Conservation (phyloP, 2,329 filamentous ascomycete species). For the Cladophialophora psammophila region DNA sequence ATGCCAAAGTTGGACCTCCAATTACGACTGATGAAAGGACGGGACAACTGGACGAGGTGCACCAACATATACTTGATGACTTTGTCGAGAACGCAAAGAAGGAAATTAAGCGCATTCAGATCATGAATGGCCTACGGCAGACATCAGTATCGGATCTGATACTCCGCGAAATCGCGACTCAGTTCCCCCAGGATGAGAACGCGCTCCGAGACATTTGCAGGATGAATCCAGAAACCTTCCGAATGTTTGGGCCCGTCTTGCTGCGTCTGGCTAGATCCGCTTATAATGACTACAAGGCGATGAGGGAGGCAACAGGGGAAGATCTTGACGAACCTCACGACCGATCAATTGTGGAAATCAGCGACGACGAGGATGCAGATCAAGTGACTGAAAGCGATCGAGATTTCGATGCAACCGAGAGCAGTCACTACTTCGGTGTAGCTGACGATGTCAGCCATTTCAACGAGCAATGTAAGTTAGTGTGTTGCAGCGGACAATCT, state of each 20-base stretch:
- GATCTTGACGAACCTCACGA: conserved; percentile 59
- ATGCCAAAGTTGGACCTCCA: conserved; percentile 51
- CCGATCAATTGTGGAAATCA: conserved; percentile 55
- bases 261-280: conserved; percentile 52
- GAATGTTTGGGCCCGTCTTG: conserved; percentile 53
- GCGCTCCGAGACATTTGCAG: conserved; percentile 51
- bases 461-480: conserved; percentile 38
- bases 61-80: conserved; percentile 55
- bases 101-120: conserved; percentile 52
- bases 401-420: conserved; percentile 36
- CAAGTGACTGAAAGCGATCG: conserved; percentile 32
- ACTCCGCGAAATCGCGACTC: conserved; percentile 58
- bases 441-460: conserved; percentile 34
- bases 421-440: conserved; percentile 41
- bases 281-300: conserved; percentile 51
- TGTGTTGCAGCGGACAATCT: background rate
- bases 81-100: conserved; percentile 56
- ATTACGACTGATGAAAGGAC: conserved; percentile 55
- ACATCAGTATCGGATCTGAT: conserved; percentile 56
- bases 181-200: conserved; percentile 52
- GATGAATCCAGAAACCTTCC: conserved; percentile 55
- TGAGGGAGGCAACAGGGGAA: conserved; percentile 51
- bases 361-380: conserved; percentile 47
- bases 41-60: conserved; percentile 50
- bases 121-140: conserved; percentile 53